Base-by-base conservation (phyloP, 257 asterid species). In the Przewalskia tangutica region DNA sequence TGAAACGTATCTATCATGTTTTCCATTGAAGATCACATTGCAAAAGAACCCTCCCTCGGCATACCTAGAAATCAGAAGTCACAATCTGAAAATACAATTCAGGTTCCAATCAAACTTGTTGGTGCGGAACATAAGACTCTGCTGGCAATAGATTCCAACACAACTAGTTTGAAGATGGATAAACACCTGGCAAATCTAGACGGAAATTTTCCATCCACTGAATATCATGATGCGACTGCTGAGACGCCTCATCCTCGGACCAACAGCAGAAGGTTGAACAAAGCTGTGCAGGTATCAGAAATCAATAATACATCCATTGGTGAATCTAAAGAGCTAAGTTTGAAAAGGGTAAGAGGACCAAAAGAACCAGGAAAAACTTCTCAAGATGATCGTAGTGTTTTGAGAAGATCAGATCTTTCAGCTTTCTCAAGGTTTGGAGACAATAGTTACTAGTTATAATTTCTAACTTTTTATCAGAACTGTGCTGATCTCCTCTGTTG, bases 381-480 rank as follows among this genome's bases (percentile, higher is more conserved):
- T 81, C 92, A 87, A 84, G 94, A 91, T 81, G 93, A 89, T 80
- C 89, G 83, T 60, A 85, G 73, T 87, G 88, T 85, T 88, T 87
- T 94, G 87, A 89, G 90, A 66, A 93, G 87, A 76, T 91, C 91
- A 78, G 95, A 87, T 85, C 97, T 89, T 82, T 93, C 98, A 65
- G 98, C 97, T 83, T 92, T 92, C 89, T 91, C 98, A 81, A 91
- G 98, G 98, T 95, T 83, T 84, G 80, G 81, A 46, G 70, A 80
- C 75, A 38, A 83, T 83, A 18, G 77, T 76, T 14, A 73, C 38
- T 80, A 80, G 48, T 62, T 63, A 27, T 86, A 77, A 62, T 80
- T 48, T 80, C 51, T 80, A 46, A 23, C 16, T 80, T 44, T 42
- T 62, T 80, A 23, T 63, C 53, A 87, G 77, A 88, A 84, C 89